Conservation (phyloP, 192 early-diverging fungal species). For the Entophlyctis luteolus region DNA sequence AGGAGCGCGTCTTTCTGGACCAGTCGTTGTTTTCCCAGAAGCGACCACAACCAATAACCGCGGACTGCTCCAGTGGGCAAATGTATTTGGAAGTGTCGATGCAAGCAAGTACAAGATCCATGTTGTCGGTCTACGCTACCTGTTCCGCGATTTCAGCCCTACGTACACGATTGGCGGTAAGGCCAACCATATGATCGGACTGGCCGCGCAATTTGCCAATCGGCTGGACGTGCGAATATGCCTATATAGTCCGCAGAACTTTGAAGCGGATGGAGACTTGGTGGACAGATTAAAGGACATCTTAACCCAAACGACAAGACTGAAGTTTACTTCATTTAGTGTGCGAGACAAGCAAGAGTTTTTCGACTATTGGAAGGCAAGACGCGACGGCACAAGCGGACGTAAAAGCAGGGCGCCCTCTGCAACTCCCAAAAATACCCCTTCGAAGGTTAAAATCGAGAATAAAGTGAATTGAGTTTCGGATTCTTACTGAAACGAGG, state of each 20-base stretch:
- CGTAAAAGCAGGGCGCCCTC: no score
- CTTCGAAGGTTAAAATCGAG: no score
- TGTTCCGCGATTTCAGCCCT: background rate
- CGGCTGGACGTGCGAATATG: conserved; percentile 1
- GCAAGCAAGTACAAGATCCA: background rate
- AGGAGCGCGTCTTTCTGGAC: conserved; percentile 1
- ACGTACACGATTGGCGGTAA: conserved; percentile 9
- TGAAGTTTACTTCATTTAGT: conserved; percentile 9
- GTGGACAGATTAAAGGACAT: background rate
- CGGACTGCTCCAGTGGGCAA: conserved; percentile 54
- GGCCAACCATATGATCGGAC: conserved; percentile 12
- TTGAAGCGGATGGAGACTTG: background rate
- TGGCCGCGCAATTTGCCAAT: background rate
- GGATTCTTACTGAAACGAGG: no score
- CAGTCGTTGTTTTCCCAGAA: conserved; percentile 68
- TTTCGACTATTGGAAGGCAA: conserved; percentile 11
- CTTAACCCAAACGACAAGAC: background rate
- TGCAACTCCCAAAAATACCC: no score
- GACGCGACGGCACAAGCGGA: no score
- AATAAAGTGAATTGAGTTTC: no score
- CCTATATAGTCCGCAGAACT: background rate
- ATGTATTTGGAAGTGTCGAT: background rate
- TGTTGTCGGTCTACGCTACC: conserved; percentile 9
- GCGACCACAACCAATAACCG: conserved; percentile 78
- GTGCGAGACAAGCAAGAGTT: conserved; percentile 11